phyloP scores from a whole-genome alignment of 2,329 filamentous ascomycete species.

The Clarireedia homoeocarpa region DNA sequence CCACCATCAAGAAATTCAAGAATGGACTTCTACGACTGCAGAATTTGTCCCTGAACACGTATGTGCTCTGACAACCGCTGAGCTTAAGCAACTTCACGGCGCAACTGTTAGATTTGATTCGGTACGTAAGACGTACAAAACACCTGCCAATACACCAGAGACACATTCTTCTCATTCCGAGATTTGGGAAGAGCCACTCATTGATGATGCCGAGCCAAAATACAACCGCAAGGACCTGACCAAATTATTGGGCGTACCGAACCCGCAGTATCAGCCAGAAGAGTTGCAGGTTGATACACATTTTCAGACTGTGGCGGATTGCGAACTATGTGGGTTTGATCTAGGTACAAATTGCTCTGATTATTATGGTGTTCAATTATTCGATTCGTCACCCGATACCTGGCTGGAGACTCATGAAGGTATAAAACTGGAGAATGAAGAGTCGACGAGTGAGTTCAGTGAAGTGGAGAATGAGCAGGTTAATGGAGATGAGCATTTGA shows the following conservation, averaged over 20 bases:
- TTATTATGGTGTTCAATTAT: conserved; percentile 3
- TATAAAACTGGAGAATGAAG: not conserved
- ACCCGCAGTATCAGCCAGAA: not conserved
- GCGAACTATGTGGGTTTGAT: conserved; percentile 4
- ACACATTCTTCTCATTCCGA: not conserved
- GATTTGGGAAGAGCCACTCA: not conserved
- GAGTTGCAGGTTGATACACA: not conserved
- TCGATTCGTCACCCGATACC: not conserved
- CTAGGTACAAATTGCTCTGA: conserved; percentile 2
- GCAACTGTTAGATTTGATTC: not conserved
- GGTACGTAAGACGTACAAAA: not conserved
- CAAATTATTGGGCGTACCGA: not conserved
- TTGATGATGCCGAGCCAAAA: not conserved
- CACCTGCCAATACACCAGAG: not conserved
- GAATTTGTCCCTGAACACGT: conserved; percentile 1
- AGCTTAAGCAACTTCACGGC: not conserved
- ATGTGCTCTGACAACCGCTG: not conserved
- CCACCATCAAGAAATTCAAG: not conserved
- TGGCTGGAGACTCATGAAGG: not conserved
- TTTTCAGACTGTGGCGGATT: conserved; percentile 6
- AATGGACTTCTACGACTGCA: not conserved
- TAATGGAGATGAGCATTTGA: not conserved
- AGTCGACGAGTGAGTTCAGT: not conserved
- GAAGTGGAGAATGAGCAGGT: not conserved
- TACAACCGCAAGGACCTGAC: not conserved